A percentile compares a stretch with the other conserved stretches of the same genome.
Evolutionary conservation across 495 filamentous ascomycete genomes (phyloP).

Genomic region (Trichoderma parareesei): DNA sequence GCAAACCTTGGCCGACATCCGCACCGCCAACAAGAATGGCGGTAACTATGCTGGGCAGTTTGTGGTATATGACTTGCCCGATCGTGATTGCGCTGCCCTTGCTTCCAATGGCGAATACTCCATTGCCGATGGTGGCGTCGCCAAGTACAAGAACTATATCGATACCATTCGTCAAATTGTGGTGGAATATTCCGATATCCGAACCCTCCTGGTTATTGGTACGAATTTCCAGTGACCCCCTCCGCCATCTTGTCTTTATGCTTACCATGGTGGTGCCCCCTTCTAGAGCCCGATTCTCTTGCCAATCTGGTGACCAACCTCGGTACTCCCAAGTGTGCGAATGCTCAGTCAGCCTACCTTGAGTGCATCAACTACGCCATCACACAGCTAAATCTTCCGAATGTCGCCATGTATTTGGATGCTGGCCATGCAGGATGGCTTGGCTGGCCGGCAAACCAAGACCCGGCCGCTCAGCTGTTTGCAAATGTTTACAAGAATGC

Average conservation of each 20-base stretch:
- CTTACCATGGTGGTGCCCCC: neutral
- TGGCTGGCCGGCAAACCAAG: slow-evolving; percentile 72
- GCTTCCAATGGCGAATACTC: slow-evolving; percentile 65
- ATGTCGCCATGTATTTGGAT: slow-evolving; percentile 79
- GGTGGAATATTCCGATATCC: slow-evolving; percentile 45
- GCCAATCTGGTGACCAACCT: slow-evolving; percentile 76
- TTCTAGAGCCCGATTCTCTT: slow-evolving; percentile 63
- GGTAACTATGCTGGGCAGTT: slow-evolving; percentile 26
- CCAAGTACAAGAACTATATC: slow-evolving; percentile 65
- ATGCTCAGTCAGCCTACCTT: slow-evolving; percentile 55
- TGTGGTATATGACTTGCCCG: slow-evolving; percentile 71
- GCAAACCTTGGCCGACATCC: slow-evolving; percentile 39
- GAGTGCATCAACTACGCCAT: slow-evolving; percentile 66
- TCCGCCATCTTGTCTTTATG: neutral
- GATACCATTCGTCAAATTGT: slow-evolving; percentile 53
- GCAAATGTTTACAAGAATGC: slow-evolving; percentile 59
- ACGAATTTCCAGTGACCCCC: no score
- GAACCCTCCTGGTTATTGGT: slow-evolving; percentile 44
- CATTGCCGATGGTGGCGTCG: slow-evolving; percentile 51
- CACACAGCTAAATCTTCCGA: slow-evolving; percentile 60
- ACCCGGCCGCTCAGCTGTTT: slow-evolving; percentile 61
- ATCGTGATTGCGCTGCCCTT: slow-evolving; percentile 68
- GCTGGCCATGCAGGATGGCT: slow-evolving; percentile 78
- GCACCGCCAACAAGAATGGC: slow-evolving; percentile 39
- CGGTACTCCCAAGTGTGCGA: slow-evolving; percentile 52